Evolutionary conservation across 768 basidiomycete genomes (phyloP).

Genomic region (Rhodotorula graminis): DNA sequence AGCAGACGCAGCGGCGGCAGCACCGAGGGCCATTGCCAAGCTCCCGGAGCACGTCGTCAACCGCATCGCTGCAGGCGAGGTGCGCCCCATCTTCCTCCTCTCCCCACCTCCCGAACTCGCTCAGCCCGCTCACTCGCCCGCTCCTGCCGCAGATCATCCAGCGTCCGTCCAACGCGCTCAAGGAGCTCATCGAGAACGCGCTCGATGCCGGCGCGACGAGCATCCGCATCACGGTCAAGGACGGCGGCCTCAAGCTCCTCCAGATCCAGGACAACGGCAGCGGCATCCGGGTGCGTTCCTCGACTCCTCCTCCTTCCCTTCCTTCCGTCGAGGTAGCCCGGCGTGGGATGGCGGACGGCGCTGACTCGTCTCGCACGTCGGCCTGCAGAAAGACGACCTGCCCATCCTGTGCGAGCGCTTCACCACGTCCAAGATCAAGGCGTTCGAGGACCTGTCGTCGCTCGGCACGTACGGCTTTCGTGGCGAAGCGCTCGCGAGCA

Average conservation of each 20-base stretch:
- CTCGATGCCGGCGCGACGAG: slow-evolving; percentile 88
- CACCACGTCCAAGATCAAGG: slow-evolving; percentile 85
- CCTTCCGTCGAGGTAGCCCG: too few species aligned
- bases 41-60: slow-evolving; percentile 81
- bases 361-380: not conserved
- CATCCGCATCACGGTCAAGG: slow-evolving; percentile 82
- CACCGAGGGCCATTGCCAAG: slow-evolving; percentile 56
- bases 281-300: slow-evolving; percentile 70
- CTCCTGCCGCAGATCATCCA: slow-evolving; percentile 64
- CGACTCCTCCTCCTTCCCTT: too few species aligned
- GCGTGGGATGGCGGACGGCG: too few species aligned
- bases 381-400: slow-evolving; percentile 69
- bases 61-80: slow-evolving; percentile 70
- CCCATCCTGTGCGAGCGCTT: slow-evolving; percentile 89
- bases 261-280: slow-evolving; percentile 96
- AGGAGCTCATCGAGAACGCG: slow-evolving; percentile 89
- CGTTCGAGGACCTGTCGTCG: slow-evolving; percentile 77
- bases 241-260: slow-evolving; percentile 88
- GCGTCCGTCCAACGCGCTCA: slow-evolving; percentile 86
- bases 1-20: not conserved
- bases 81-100: slow-evolving; percentile 37
- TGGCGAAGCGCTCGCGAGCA: slow-evolving; percentile 92
- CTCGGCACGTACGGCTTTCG: slow-evolving; percentile 92
- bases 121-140: not conserved
- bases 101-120: too few species aligned